These are phyloP conservation scores for Paraphoma sp. DNA, from an alignment of 2,329 filamentous ascomycete species.

Conservation along the genomic window DNA sequence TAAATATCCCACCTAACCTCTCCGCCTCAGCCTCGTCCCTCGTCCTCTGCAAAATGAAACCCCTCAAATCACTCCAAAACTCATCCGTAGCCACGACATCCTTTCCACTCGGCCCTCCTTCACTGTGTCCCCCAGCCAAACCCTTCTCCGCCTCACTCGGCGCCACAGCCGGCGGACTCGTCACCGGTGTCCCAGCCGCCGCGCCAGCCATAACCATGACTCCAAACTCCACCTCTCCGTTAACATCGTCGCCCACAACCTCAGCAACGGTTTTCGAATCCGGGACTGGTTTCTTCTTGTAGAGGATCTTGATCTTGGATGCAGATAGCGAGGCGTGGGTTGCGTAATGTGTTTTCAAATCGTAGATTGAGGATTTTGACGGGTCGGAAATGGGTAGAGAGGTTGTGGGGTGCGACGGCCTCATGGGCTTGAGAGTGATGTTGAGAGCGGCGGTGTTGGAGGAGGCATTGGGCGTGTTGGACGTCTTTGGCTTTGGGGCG, in stretches of 20 bases:
- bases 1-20: slow-evolving; percentile 72
- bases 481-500: slow-evolving; percentile 51
- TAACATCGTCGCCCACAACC: slow-evolving; percentile 64
- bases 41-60: slow-evolving; percentile 79
- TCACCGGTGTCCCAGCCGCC: slow-evolving; percentile 55
- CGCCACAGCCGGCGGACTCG: slow-evolving; percentile 57
- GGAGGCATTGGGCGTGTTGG: slow-evolving; percentile 46
- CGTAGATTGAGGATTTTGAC: slow-evolving; percentile 75
- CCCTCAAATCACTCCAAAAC: slow-evolving; percentile 88
- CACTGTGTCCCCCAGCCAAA: slow-evolving; percentile 22
- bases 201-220: slow-evolving; percentile 83
- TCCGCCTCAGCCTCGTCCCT: slow-evolving; percentile 72
- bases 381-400: slow-evolving; percentile 66
- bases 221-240: slow-evolving; percentile 71
- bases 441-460: slow-evolving; percentile 51
- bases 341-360: slow-evolving; percentile 76
- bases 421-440: slow-evolving; percentile 75
- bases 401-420: slow-evolving; percentile 67
- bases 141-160: slow-evolving; percentile 60
- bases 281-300: slow-evolving; percentile 83
- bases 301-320: slow-evolving; percentile 83
- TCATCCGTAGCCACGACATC: slow-evolving; percentile 71
- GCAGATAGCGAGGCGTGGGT: slow-evolving; percentile 62
- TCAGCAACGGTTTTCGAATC: slow-evolving; percentile 82
- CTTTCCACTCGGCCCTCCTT: slow-evolving; percentile 57